Base-by-base conservation (phyloP, 371 early-diverging fungal genomes). In the Edhazardia aedis region DNA sequence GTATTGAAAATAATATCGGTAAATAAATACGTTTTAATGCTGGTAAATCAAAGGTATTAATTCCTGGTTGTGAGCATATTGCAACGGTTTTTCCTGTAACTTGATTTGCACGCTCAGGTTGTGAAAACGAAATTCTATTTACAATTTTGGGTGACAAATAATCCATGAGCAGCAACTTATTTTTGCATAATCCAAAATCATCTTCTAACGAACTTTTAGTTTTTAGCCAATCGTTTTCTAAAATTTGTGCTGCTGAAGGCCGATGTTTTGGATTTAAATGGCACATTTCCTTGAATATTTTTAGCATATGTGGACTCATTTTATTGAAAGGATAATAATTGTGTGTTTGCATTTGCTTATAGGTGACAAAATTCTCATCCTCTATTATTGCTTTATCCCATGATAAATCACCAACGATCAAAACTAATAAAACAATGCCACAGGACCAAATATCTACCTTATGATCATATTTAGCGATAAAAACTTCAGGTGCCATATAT, bases 401-500 rank as follows among this genome's bases (percentile, higher is more conserved):
- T 0, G 81, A 77, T 0, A 79, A 75, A 40, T 76, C 71, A 18
- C 78, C 80, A 0, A 72, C 71, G 16, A 74, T 53, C 2, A 79
- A 61, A 0, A 76, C 76, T 42, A 73, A 69, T 6, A 79, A 62
- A n/a, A 78, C 72, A 48, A 80, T 64, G 1, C 81, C 81, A 9
- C 61, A 55, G n/a, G 76, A 75, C 79, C 79, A 80, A 1, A 80
- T 68, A 64, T 80, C 81, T 9, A 69, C 75, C 26, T 44, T 18
- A 21, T 71, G 66, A 24, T 77, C 64, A 65, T 80, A 80, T 23
- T 65, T 61, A 39, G 69, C 63, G 21, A 56, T 51, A 36, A 70
- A 69, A 7, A 81, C 75, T 39, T 77, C 78, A 22, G 78, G 77
- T 4, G 78, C 78, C 45, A 79, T 73, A 55, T 78, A 80, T 6